phyloP scores from a whole-genome alignment of 2,329 filamentous ascomycete species.

The Aureobasidium sp. region DNA sequence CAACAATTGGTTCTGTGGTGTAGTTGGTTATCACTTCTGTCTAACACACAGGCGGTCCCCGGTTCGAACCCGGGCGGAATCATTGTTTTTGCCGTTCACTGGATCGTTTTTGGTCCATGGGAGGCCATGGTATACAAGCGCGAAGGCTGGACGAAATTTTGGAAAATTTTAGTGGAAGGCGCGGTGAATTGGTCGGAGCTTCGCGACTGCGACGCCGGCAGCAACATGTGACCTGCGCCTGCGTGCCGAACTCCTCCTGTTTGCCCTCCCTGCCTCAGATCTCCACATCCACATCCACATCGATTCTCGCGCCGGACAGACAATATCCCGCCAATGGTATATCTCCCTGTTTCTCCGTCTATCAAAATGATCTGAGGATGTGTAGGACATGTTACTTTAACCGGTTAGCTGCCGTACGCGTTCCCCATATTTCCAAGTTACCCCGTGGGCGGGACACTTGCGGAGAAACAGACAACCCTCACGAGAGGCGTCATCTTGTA shows the following conservation, averaged over 20 bases:
- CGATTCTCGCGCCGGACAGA: not conserved
- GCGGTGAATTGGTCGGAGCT: not conserved
- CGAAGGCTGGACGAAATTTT: not conserved
- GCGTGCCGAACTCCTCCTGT: not conserved
- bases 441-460: slow-evolving; percentile 4
- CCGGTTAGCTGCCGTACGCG: not conserved
- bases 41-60: not conserved
- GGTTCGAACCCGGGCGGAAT: not conserved
- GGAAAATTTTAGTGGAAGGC: not conserved
- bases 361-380: not conserved
- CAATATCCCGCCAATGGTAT: not conserved
- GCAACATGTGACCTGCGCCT: not conserved
- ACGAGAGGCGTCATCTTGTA: slow-evolving; percentile 4
- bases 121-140: not conserved
- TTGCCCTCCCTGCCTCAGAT: not conserved
- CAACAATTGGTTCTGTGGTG: not conserved
- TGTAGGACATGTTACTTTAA: not conserved
- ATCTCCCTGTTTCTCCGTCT: not conserved
- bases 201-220: not conserved
- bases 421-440: slow-evolving; percentile 1
- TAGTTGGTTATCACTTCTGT: not conserved
- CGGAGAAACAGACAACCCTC: slow-evolving; percentile 4
- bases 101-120: not conserved
- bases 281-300: slow-evolving; percentile 8
- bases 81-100: not conserved